Base-by-base conservation (phyloP, 73 alveolate species). In the Paramecium biaurelia region DNA sequence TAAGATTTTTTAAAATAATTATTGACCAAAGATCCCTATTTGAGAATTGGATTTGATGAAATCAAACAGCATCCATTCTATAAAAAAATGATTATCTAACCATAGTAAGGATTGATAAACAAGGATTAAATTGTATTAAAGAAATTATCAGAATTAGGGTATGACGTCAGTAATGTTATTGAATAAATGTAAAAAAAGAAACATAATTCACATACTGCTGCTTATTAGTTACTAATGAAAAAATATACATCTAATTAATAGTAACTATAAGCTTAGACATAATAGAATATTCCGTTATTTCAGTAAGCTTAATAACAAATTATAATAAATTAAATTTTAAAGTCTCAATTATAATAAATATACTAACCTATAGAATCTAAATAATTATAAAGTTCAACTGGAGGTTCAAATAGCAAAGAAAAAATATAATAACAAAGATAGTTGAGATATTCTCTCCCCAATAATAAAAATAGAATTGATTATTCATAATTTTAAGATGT, bases 41-140 rank as follows among this genome's bases (percentile, higher is more conserved):
- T 38, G 57, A 85, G 92, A 85, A 53, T 58, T 11, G 58, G 58
- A 21, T 42, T 85, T 42, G 2, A 41, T 15, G 85, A 47, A 35
- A 47, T 85, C 21, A 85, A 57, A 85, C n/a, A 58, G 2, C 92
- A 85, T 85, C 92, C 92, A 74, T 74, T 74, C 38, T 74, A 41
- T 45, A 30, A 79, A 18, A 41, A 42, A 21, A 38, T 18, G 37
- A 20, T 38, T 72, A 30, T 72, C 18, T 18, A 35, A 32, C 58
- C 56, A 32, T 34, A 30, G 24, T 18, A 32, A 15, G 34, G 20
- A 9, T 23, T 42, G 10, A 7, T 34, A 34, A 34, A 6, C 20
- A 74, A 41, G 67, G 87, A 74, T 35, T n/a, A 30, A 34, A n/a
- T 15, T 15, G 45, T 72, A 0, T 38, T 72, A 5, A 72, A 72